Evolutionary conservation across 495 filamentous ascomycete species (phyloP), one percentile per base, ranked within the genome.

Genomic region (Oidiodendron maius): DNA sequence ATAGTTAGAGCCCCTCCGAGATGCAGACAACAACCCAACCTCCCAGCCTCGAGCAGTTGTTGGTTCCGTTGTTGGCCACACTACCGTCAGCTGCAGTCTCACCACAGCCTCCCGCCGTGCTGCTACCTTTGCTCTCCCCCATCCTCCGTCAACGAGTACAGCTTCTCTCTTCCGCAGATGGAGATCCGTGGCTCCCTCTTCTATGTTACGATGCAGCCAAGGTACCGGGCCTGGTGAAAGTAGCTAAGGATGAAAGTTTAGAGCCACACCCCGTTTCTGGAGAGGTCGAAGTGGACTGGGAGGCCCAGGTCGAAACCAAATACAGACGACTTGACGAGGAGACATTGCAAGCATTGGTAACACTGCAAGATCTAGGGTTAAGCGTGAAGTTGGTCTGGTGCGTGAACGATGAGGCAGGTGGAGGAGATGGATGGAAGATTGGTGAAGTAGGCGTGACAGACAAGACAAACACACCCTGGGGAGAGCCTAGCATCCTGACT

Each of bases 181-280:
- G 74, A 1, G 86, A 91, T 16, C 85, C 87, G 51, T 98, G 93
- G 93, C 81, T 96, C 8, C 74, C 80, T 2, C 67, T 95, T n/a
- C 76, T 98, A n/a, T 89, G 81, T 57, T 98, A 94, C 80, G 83
- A 91, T 46, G 46, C 71, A 0, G 63, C 71, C 11, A 82, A 82
- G 44, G 88, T 84, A 2, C 69, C 86, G 23, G 77, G 71, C 48
- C 74, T 98, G 13, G 76, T 76, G 10, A 67, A 71, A 13, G 67
- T 87, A 25, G 76, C 91, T 18, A 74, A 80, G 53, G 75, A 72
- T 23, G 77, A 87, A 25, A 70, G 67, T 21, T 80, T 96, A 35
- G 87, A 95, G 57, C 87, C 88, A 18, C 93, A 98, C 62, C 93
- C 93, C 6, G 85, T 86, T 5, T 95, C 89, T 1, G 93, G 94